Base-by-base conservation (phyloP, 306 rosid species). In the Quercus agrifolia region DNA sequence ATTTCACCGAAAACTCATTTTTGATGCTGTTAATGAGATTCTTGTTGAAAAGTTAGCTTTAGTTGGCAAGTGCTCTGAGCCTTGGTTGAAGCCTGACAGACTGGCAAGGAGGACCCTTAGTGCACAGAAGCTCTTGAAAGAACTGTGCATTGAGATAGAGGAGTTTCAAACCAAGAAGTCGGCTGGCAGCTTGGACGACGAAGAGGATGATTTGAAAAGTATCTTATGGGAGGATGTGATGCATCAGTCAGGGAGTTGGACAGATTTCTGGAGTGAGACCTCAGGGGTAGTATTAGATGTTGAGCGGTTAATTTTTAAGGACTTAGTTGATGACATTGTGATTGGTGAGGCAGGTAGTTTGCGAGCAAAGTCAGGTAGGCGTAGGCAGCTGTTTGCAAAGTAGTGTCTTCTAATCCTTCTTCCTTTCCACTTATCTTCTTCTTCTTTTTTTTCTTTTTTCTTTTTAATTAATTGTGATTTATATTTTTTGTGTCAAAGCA, bases 61-160 rank as follows among this genome's bases (percentile, higher is more conserved):
- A 49, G 56, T 73, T 35, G 64, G 88, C 71, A 82, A 76, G 64
- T 74, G 84, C 33, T 71, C 72, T 1, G 95, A 86, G 78, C 95
- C 88, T 44, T 85, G 93, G 94, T 71, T 78, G 87, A 90, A 77
- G 68, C 90, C 91, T 27, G 59, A 57, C 82, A 89, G 75, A 76
- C 87, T 92, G 61, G 77, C 88, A 14, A 90, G 87, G 91, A 89
- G 87, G 79, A 77, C 87, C 70, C 82, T 88, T 19, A 84, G 78
- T 70, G 93, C 95, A 71, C 97, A 91, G 85, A 92, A 83, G 88
- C 91, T 94, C 78, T 92, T 94, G 15, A 94, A 91, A 86, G 95
- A 94, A 71, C 68, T 94, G 73, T 91, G 93, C 79, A 72, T 75
- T 28, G 93, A 90, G 86, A 88, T 91, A 19, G 97, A 91, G 64